phyloP scores from a whole-genome alignment of 495 filamentous ascomycete species.

The Hypoxylon subgilvum region DNA sequence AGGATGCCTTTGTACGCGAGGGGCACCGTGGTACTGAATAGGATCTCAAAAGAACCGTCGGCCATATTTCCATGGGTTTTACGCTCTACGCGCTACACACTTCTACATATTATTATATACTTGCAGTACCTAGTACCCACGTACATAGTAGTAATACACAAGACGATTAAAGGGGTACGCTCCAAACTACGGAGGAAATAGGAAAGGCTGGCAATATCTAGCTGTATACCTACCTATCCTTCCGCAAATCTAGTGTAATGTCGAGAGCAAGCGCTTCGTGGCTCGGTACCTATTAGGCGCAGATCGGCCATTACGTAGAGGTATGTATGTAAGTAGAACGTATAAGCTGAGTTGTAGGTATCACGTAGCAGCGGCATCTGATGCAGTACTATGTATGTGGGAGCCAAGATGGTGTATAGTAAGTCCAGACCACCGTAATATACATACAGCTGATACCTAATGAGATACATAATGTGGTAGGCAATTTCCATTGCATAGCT shows the following conservation, averaged over 20 bases:
- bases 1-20: constrained; percentile 32
- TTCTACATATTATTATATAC: neutral
- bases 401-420: constrained; percentile 29
- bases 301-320: constrained; percentile 16
- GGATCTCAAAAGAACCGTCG: constrained; percentile 16
- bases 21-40: constrained; percentile 23
- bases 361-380: neutral
- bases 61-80: constrained; percentile 10
- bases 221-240: too few species aligned
- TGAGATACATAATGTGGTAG: constrained; percentile 12
- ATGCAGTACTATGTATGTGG: neutral
- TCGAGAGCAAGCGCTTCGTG: neutral
- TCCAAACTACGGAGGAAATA: neutral
- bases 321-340: too few species aligned
- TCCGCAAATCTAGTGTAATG: too few species aligned
- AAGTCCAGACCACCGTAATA: constrained; percentile 27
- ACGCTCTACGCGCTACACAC: constrained; percentile 3
- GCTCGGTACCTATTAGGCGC: constrained; percentile 5
- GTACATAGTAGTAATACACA: neutral
- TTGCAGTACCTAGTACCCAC: neutral
- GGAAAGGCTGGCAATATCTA: too few species aligned
- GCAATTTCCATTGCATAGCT: constrained; percentile 12
- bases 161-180: neutral
- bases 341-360: neutral
- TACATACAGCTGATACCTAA: constrained; percentile 29